Percentiles rank a stretch among this genome's conserved stretches.
phyloP scores from a whole-genome alignment of 495 filamentous ascomycete species.

The Amphirosellinia nigrospora region DNA sequence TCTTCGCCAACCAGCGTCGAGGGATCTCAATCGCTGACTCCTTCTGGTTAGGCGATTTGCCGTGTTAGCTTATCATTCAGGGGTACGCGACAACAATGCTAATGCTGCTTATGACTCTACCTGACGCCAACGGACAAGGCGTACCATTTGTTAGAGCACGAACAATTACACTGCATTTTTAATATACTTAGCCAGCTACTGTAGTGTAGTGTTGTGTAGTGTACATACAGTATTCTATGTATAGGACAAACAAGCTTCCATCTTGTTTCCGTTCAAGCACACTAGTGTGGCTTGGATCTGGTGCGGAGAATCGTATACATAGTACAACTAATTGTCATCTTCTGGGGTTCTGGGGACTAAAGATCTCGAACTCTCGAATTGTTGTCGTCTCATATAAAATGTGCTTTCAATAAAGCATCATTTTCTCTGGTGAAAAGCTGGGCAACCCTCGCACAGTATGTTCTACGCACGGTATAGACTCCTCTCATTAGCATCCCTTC shows the following conservation, averaged over 20 bases:
- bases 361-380: background rate
- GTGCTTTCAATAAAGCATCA: background rate
- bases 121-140: background rate
- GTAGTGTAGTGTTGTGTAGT: too few species aligned
- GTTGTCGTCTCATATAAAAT: background rate
- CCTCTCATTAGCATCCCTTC: background rate
- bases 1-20: slow-evolving; percentile 23
- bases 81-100: background rate
- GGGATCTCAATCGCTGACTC: slow-evolving; percentile 21
- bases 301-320: background rate
- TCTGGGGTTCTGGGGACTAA: background rate
- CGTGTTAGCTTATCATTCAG: slow-evolving; percentile 14
- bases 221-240: background rate
- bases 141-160: slow-evolving; percentile 5
- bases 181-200: background rate
- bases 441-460: too few species aligned
- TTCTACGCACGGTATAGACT: background rate
- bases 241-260: slow-evolving; percentile 8
- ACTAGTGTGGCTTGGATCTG: slow-evolving; percentile 1
- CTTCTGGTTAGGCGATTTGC: slow-evolving; percentile 17
- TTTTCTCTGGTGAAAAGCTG: background rate
- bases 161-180: background rate
- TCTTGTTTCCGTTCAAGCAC: background rate
- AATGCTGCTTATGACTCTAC: background rate
- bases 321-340: slow-evolving; percentile 17